Evolutionary conservation across 306 rosid species (phyloP).

Genomic region (Vicia faba): DNA sequence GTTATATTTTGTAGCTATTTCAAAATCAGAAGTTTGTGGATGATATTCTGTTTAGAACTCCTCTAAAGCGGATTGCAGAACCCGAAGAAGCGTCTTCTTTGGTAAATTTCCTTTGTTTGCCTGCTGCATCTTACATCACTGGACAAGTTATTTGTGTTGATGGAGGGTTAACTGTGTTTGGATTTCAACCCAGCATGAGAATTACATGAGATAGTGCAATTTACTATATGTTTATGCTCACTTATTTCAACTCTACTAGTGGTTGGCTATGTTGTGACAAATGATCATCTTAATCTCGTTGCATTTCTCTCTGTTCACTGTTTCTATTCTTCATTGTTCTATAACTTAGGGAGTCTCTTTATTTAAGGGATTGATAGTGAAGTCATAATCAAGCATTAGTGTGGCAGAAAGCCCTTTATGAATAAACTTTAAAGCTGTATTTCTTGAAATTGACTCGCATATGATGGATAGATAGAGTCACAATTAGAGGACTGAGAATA

Average conservation of each 20-base stretch:
- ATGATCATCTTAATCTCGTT: not conserved
- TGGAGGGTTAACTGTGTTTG: slow-evolving; percentile 76
- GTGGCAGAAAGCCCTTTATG: no score
- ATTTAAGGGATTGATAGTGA: no score
- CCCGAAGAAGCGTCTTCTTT: slow-evolving; percentile 70
- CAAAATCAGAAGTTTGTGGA: slow-evolving; percentile 49
- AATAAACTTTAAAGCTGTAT: no score
- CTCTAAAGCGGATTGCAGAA: slow-evolving; percentile 67
- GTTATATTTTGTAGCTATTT: slow-evolving; percentile 48
- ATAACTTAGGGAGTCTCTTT: no score
- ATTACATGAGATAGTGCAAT: slow-evolving; percentile 31
- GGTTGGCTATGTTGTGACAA: slow-evolving; percentile 11
- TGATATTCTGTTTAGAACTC: slow-evolving; percentile 54
- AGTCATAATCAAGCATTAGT: no score
- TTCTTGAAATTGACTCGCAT: no score
- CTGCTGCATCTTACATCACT: slow-evolving; percentile 88
- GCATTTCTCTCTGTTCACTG: no score
- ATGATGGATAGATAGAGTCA: no score
- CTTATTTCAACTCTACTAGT: slow-evolving; percentile 1
- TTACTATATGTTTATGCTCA: slow-evolving; percentile 11
- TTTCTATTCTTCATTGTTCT: no score
- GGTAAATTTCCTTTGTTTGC: slow-evolving; percentile 79
- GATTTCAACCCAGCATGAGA: slow-evolving; percentile 55
- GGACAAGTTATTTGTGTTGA: slow-evolving; percentile 77
- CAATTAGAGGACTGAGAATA: no score